Evolutionary conservation across 805 yeast species (phyloP).

Genomic region (Kodamaea lidongshanica): DNA sequence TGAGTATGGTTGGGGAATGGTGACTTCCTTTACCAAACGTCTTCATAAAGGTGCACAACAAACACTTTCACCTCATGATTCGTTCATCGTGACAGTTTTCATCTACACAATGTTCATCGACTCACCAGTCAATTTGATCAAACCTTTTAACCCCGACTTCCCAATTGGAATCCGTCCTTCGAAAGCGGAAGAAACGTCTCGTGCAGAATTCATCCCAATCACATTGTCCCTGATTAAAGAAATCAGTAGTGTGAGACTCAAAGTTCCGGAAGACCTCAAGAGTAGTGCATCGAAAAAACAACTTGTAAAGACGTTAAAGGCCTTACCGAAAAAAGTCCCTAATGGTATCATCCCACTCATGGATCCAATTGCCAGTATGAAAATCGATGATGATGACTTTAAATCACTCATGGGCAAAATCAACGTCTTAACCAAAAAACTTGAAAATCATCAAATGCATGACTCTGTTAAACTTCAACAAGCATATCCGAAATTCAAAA

Average conservation of each 20-base stretch:
- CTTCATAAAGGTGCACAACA: conserved; percentile 52
- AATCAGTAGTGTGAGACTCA: conserved; percentile 75
- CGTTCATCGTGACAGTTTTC: conserved; percentile 81
- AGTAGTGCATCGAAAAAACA: conserved; percentile 50
- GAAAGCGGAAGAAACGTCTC: conserved; percentile 58
- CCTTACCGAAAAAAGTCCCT: conserved; percentile 76
- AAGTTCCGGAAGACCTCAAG: conserved; percentile 71
- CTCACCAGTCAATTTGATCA: conserved; percentile 75
- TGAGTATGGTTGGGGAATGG: conserved; percentile 97
- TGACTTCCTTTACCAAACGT: conserved; percentile 70
- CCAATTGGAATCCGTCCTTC: conserved; percentile 91
- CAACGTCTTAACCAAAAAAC: conserved; percentile 72
- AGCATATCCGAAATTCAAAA: conserved; percentile 57
- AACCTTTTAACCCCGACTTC: conserved; percentile 68
- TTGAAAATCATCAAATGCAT: conserved; percentile 62
- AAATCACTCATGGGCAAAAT: conserved; percentile 64
- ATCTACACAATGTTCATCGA: conserved; percentile 73
- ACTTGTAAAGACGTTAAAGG: conserved; percentile 65
- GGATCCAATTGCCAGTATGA: conserved; percentile 91
- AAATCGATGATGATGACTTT: conserved; percentile 79
- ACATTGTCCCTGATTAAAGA: conserved; percentile 69
- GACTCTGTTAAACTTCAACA: conserved; percentile 55
- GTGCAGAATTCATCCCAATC: conserved; percentile 77
- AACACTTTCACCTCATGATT: conserved; percentile 74
- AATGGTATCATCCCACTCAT: conserved; percentile 78